These are phyloP conservation scores for Eimeria necatrix DNA, from an alignment of 169 alveolate genomes.

Conservation along the genomic window DNA sequence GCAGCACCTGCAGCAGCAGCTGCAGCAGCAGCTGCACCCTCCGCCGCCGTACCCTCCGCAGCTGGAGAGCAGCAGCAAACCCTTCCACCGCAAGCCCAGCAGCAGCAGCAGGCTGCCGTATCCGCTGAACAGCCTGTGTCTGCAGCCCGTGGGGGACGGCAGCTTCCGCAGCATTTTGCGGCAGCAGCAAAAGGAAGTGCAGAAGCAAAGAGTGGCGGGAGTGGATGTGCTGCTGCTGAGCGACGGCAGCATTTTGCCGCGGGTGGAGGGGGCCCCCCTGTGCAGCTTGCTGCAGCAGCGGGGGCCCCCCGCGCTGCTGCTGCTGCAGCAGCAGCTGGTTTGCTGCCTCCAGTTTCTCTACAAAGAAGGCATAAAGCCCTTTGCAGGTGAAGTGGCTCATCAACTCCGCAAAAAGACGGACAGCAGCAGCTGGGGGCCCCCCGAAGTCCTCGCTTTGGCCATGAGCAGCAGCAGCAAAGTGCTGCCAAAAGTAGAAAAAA, in stretches of 20 bases:
- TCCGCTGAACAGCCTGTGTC: conserved; percentile 39
- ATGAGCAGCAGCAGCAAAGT: neutral
- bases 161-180: neutral
- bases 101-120: no score
- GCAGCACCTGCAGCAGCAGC: no score
- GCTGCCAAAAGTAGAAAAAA: conserved; percentile 12
- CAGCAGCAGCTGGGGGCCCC: conserved; percentile 31
- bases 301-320: neutral
- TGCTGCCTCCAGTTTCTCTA: conserved; percentile 25
- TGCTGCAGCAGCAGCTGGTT: neutral
- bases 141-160: neutral
- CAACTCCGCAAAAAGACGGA: conserved; percentile 45
- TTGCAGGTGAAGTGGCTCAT: conserved; percentile 72
- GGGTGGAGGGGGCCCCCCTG: conserved; percentile 21
- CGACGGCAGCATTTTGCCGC: conserved; percentile 38
- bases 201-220: conserved; percentile 58
- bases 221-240: conserved; percentile 43
- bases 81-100: no score
- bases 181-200: neutral
- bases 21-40: no score
- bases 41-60: no score
- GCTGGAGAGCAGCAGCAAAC: no score
- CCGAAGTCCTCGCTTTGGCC: conserved; percentile 63
- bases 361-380: conserved; percentile 68
- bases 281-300: neutral